These are phyloP conservation scores for Euptelea pleiosperma DNA, from an alignment of 164 flowering plant genomes.

Conservation along the genomic window DNA sequence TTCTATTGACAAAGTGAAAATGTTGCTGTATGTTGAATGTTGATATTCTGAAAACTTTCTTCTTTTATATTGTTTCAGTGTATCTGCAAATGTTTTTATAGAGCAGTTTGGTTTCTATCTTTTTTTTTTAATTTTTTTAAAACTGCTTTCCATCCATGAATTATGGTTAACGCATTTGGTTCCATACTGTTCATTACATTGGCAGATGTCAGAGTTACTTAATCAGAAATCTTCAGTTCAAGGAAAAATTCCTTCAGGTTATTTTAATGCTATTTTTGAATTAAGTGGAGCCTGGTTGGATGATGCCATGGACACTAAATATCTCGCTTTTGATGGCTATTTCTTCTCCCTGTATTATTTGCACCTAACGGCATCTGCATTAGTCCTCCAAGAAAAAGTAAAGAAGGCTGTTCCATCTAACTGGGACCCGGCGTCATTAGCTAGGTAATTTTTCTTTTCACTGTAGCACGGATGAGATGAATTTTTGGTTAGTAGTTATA, in stretches of 20 bases:
- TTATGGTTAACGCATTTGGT: no score
- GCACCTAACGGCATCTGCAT: constrained; percentile 68
- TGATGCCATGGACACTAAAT: constrained; percentile 71
- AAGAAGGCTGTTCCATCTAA: constrained; percentile 77
- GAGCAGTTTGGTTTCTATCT: no score
- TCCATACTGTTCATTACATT: constrained; percentile 10
- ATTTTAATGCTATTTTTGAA: constrained; percentile 71
- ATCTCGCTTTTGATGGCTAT: constrained; percentile 86
- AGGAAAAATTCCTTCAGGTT: constrained; percentile 91
- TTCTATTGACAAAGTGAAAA: no score
- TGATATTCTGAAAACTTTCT: no score
- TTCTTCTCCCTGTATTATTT: constrained; percentile 74
- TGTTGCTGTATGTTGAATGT: no score
- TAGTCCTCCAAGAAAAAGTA: constrained; percentile 63
- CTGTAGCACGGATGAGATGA: background rate
- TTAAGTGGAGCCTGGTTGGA: constrained; percentile 75
- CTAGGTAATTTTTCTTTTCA: constrained; percentile 42
- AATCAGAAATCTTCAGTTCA: constrained; percentile 80
- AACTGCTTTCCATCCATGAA: no score
- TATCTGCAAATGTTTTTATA: no score
- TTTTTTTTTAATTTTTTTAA: background rate
- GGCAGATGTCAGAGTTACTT: constrained; percentile 88
- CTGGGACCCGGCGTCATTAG: constrained; percentile 49
- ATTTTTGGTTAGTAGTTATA: background rate
- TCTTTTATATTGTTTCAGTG: no score